Conservation (phyloP, 352 stramenopile species). For the Phytophthora uliginosa region DNA sequence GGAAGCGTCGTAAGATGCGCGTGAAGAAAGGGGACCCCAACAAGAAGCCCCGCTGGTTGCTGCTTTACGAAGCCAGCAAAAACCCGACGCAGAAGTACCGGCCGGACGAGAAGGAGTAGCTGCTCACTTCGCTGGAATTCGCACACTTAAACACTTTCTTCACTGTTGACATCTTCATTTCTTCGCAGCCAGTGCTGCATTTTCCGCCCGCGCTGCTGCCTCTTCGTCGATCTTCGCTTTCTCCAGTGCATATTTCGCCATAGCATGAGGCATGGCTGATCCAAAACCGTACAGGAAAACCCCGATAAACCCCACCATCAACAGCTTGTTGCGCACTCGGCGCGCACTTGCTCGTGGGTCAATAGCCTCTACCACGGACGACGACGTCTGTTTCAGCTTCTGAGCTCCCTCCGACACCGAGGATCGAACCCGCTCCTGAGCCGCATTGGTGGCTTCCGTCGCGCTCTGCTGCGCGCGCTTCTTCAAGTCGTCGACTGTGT, state of each 20-base stretch:
- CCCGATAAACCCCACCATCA: conserved; percentile 69
- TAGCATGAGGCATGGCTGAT: conserved; percentile 61
- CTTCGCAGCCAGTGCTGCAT: conserved; percentile 2
- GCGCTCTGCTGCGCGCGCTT: conserved; percentile 39
- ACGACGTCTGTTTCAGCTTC: conserved; percentile 61
- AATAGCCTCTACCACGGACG: conserved; percentile 56
- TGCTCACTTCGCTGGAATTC: conserved; percentile 28
- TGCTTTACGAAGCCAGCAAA: conserved; percentile 79
- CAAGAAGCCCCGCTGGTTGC: conserved; percentile 75
- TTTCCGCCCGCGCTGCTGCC: conserved; percentile 19
- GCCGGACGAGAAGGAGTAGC: conserved; percentile 40
- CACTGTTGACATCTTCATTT: conserved; percentile 32
- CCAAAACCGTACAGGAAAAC: conserved; percentile 86
- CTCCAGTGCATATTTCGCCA: conserved; percentile 80
- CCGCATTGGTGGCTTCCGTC: conserved; percentile 29
- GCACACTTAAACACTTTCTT: conserved; percentile 10
- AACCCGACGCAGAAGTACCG: conserved; percentile 38
- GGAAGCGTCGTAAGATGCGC: conserved; percentile 51
- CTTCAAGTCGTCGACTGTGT: conserved; percentile 42
- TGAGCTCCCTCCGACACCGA: conserved; percentile 51
- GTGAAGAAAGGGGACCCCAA: conserved; percentile 57
- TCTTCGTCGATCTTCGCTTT: conserved; percentile 64
- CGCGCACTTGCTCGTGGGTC: conserved; percentile 56
- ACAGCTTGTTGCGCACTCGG: conserved; percentile 61
- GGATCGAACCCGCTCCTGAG: conserved; percentile 49